Percentiles rank a stretch among this genome's conserved stretches.
phyloP scores from a whole-genome alignment of 2,329 filamentous ascomycete species.

The Alternaria triticina region DNA sequence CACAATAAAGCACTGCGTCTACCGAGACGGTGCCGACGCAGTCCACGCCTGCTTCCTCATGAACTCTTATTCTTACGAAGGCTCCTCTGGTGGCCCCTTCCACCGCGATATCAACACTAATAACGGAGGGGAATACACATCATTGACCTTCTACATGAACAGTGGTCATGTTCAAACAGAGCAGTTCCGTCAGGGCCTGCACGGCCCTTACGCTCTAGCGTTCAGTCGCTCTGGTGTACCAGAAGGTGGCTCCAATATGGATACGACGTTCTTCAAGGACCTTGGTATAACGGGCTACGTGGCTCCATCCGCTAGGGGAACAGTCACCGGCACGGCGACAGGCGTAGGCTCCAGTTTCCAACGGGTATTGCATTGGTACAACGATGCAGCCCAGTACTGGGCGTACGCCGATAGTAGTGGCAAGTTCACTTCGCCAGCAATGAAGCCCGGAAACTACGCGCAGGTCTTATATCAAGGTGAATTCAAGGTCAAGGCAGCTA shows the following conservation, averaged over 20 bases:
- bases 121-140: constrained; percentile 64
- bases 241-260: constrained; percentile 47
- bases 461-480: constrained; percentile 70
- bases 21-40: constrained; percentile 51
- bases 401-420: constrained; percentile 61
- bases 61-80: constrained; percentile 63
- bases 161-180: constrained; percentile 66
- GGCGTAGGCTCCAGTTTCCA: constrained; percentile 61
- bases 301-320: constrained; percentile 61
- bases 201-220: constrained; percentile 68
- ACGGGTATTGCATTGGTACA: constrained; percentile 70
- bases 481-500: constrained; percentile 59
- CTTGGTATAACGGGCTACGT: constrained; percentile 66
- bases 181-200: constrained; percentile 65
- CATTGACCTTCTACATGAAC: constrained; percentile 73
- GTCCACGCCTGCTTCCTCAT: constrained; percentile 68
- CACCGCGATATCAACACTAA: constrained; percentile 68
- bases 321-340: constrained; percentile 65
- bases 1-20: constrained; percentile 61
- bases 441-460: constrained; percentile 73
- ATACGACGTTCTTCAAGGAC: constrained; percentile 66
- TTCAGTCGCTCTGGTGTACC: constrained; percentile 67
- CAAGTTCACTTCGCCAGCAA: constrained; percentile 67
- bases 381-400: constrained; percentile 70
- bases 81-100: constrained; percentile 71